Base-by-base conservation (phyloP, 2,329 filamentous ascomycete species). In the Corniculantispora saksenae region DNA sequence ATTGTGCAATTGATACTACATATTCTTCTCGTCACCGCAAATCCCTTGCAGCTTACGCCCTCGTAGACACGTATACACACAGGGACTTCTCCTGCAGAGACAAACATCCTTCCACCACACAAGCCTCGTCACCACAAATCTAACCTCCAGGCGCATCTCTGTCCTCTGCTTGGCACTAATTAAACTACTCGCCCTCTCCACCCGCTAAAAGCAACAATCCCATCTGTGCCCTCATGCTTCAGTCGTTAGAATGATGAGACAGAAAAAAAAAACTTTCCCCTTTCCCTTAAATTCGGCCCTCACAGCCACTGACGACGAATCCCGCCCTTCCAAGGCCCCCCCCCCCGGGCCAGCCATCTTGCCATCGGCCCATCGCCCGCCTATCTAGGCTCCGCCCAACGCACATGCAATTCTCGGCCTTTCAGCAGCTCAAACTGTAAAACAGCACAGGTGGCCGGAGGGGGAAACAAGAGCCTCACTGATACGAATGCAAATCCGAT, bases 161-260 rank as follows among this genome's bases (percentile, higher is more conserved):
- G 32, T 25, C 38, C n/a, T 58, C 25, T 47, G 23, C 55, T 58
- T 58, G 56, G 40, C 56, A 45, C 21, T 48, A 58, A 58, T 58
- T n/a, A 58, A 58, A 58, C 40, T 47, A 17, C 29, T 32, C 27
- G 7, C 19, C 54, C 4, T 27, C 21, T 12, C 56, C 56, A 47
- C 56, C 25, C 7, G 19, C 55, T 35, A 55, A 19, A 40, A 19
- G 17, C n/a, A 57, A 45, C 12, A 58, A 32, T 27, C 6, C 25
- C 9, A 40, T 58, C 55, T 58, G 55, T 47, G 55, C 55, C 55
- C 40, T 45, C n/a, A 48, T 25, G 45, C 45, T 48, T 48, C 45
- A 48, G 45, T 48, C 45, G 12, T 10, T n/a, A n/a, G n/a, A n/a
- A 32, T 5, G 32, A 21, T 6, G 38, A 13, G 17, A 43, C 5